Evolutionary conservation across 2,329 filamentous ascomycete species (phyloP).

Genomic region (Macroventuria anomochaeta): DNA sequence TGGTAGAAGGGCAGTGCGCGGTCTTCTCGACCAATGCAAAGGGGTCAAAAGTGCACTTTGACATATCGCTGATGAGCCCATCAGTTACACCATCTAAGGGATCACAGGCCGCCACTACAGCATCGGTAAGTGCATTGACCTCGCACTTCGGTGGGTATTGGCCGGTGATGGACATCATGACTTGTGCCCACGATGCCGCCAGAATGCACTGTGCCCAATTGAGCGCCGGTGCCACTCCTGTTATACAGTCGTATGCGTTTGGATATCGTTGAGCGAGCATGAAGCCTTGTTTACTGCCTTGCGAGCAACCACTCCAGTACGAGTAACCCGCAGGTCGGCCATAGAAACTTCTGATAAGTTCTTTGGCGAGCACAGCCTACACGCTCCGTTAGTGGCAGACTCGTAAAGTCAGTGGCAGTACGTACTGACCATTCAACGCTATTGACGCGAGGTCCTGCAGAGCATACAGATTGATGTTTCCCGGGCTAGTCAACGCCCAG

Average conservation of each 20-base stretch:
- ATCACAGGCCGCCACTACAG: constrained; percentile 26
- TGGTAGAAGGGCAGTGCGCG: constrained; percentile 10
- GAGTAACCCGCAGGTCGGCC: constrained; percentile 36
- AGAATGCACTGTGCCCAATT: constrained; percentile 39
- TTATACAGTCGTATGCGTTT: constrained; percentile 46
- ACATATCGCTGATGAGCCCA: constrained; percentile 37
- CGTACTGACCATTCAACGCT: constrained; percentile 43
- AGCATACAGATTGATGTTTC: constrained; percentile 26
- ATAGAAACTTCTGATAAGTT: constrained; percentile 35
- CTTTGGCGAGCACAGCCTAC: constrained; percentile 18
- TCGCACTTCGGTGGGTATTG: constrained; percentile 27
- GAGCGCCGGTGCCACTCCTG: constrained; percentile 50
- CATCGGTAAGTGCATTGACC: constrained; percentile 14
- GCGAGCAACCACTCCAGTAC: constrained; percentile 44
- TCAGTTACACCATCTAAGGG: constrained; percentile 36
- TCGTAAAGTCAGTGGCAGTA: background rate
- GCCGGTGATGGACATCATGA: constrained; percentile 20
- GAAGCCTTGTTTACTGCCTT: constrained; percentile 41
- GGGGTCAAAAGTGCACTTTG: constrained; percentile 13
- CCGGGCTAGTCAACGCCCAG: constrained; percentile 18
- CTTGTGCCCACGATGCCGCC: constrained; percentile 37
- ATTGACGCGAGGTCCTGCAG: constrained; percentile 43
- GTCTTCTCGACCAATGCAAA: constrained; percentile 14
- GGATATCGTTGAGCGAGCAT: constrained; percentile 40
- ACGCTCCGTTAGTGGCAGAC: background rate